Percentiles rank a stretch among this genome's conserved stretches.
These are phyloP conservation scores for Tulasnella calospora DNA, from an alignment of 768 basidiomycete species.

Conservation along the genomic window DNA sequence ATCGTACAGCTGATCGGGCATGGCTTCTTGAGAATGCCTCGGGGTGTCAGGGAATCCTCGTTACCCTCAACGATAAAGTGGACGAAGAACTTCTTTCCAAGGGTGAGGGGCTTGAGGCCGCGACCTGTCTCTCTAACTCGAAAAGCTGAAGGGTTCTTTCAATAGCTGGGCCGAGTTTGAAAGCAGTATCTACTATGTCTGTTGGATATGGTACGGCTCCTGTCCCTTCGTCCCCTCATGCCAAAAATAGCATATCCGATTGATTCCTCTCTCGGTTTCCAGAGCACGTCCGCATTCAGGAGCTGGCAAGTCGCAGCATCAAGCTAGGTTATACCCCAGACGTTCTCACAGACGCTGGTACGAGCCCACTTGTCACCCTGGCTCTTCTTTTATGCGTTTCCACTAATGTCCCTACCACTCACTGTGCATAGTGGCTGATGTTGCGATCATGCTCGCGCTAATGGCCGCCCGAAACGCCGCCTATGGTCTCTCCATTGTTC, in stretches of 20 bases:
- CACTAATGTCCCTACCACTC: not conserved
- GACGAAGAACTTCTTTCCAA: conserved; percentile 18
- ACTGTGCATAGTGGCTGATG: conserved; percentile 69
- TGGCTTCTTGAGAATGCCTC: not conserved
- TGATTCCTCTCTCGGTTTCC: not conserved
- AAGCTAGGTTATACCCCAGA: conserved; percentile 89
- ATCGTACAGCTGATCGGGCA: not conserved
- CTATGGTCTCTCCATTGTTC: conserved; percentile 57
- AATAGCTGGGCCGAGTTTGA: conserved; percentile 66
- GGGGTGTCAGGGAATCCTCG: conserved; percentile 4
- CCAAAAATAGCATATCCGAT: not conserved
- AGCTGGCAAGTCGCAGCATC: conserved; percentile 56
- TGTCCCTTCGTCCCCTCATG: not conserved
- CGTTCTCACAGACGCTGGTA: conserved; percentile 86
- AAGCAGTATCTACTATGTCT: conserved; percentile 89
- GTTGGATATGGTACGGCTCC: conserved; percentile 68
- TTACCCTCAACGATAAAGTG: conserved; percentile 22
- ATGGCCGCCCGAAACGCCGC: conserved; percentile 88
- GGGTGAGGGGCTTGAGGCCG: not conserved
- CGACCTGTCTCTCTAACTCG: not conserved
- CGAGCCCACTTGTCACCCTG: not conserved
- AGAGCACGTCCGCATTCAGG: conserved; percentile 78
- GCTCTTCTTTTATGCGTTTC: not conserved
- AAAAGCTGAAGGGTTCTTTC: not conserved
- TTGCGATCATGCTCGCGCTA: conserved; percentile 81